Conservation (phyloP, 2,329 filamentous ascomycete species). For the Ophiosphaerella korrae region DNA sequence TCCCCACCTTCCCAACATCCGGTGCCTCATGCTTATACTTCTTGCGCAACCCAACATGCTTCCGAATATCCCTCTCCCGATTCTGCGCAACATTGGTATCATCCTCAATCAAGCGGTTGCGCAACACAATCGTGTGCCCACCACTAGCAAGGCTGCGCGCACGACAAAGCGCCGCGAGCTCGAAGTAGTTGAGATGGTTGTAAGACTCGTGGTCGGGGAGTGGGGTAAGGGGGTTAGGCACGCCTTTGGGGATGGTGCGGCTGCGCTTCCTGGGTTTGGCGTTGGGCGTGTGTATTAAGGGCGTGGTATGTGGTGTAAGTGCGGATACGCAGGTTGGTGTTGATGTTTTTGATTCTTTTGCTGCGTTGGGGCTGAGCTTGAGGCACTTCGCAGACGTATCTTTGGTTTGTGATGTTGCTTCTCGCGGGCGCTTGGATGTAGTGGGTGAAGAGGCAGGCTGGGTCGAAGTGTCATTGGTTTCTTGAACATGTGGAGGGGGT, state of each 20-base stretch:
- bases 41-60: neutral
- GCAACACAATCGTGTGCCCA: constrained; percentile 12
- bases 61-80: constrained; percentile 4
- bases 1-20: neutral
- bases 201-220: constrained; percentile 12
- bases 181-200: constrained; percentile 14
- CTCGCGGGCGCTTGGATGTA: too few species aligned
- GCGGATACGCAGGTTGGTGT: too few species aligned
- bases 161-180: constrained; percentile 20
- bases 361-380: too few species aligned
- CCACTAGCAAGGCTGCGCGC: constrained; percentile 17
- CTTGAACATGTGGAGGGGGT: too few species aligned
- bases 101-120: constrained; percentile 25
- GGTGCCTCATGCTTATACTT: neutral
- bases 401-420: too few species aligned
- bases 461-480: too few species aligned
- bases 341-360: too few species aligned
- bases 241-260: neutral
- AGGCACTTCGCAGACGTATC: too few species aligned
- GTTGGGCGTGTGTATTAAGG: neutral
- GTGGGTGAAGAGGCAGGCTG: too few species aligned
- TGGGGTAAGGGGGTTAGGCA: neutral
- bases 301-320: neutral
- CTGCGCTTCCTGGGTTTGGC: neutral
- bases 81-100: constrained; percentile 18